Evolutionary conservation across 148 eudicot genomes (phyloP), one percentile per base, ranked within the genome.

Genomic region (Limonium bicolor): DNA sequence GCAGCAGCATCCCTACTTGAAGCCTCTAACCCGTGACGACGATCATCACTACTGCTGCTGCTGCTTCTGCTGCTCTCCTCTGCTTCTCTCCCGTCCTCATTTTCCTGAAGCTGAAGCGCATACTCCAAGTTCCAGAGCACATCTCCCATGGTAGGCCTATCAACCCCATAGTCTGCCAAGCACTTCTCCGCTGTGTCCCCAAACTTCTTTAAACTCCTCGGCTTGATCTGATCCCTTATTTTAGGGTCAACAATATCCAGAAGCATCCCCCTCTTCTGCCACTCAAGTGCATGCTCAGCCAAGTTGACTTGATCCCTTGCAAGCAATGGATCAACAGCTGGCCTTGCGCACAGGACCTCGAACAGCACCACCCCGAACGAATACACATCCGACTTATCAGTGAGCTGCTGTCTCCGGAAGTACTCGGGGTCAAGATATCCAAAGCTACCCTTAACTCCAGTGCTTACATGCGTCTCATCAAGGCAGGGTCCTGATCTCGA

Each of bases 401-500:
- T 88, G 1, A 88, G 84, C 21, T 88, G 97, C 42, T 77, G 94
- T 49, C 97, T 70, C 24, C 97, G 52, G 43, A 88, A 88, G 54
- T 88, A 88, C 36, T 88, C 97, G 0, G 97, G 97, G 56, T 88
- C 97, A 18, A 88, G 71, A 50, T 88, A 88, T 16, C 97, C 97
- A 31, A 88, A 88, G 44, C 97, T 88, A 24, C 97, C 97, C 59
- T 88, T 88, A 28, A 88, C 97, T 2, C 97, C 97, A 0, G 97
- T 88, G 74, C 97, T 88, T 25, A 88, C 97, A 48, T 88, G 97
- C 20, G 95, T 80, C 77, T 88, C 87, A 37, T 84, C 55, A 2
- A 88, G 59, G 26, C 76, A 82, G 1, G 97, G 97, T 9, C 97
- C 97, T 0, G 84, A 68, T 20, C 88, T 74, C 11, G 97, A 88